Conservation (phyloP, 208 protist genomes). For the Crithidia mellificae region DNA sequence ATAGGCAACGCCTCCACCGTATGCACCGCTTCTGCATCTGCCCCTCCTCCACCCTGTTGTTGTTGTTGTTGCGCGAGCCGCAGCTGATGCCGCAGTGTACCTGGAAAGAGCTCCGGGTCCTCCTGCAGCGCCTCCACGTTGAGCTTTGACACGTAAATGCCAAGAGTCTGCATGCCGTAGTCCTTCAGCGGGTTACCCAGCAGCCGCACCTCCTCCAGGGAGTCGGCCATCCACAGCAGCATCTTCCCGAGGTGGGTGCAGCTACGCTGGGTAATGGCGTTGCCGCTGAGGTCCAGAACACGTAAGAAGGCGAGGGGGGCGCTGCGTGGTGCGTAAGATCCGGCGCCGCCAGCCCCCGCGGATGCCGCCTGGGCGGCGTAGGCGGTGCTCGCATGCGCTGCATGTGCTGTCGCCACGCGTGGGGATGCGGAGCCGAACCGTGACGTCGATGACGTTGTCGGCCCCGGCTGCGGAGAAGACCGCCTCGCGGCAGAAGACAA, state of each 20-base stretch:
- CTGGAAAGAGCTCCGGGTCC: slow-evolving; percentile 49
- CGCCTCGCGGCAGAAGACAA: slow-evolving; percentile 1
- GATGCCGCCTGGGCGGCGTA: too few relatives aligned
- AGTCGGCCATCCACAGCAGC: slow-evolving; percentile 61
- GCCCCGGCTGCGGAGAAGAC: background rate
- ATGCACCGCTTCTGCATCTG: background rate
- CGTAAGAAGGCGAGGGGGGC: slow-evolving; percentile 38
- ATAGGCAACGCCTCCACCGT: slow-evolving; percentile 34
- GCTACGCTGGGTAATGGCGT: slow-evolving; percentile 65
- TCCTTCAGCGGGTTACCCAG: slow-evolving; percentile 67
- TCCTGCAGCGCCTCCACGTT: slow-evolving; percentile 29
- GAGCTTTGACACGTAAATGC: slow-evolving; percentile 70
- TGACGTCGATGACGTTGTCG: background rate
- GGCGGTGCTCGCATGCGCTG: too few relatives aligned
- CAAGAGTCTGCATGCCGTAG: slow-evolving; percentile 78
- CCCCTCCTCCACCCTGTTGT: background rate
- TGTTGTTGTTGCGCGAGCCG: background rate
- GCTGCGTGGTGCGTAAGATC: background rate
- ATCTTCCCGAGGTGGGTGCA: slow-evolving; percentile 65
- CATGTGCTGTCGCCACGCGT: too few relatives aligned
- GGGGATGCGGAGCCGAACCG: background rate
- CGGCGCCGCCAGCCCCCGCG: background rate
- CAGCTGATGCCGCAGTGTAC: slow-evolving; percentile 22
- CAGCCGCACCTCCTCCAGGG: slow-evolving; percentile 64
- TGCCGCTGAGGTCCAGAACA: slow-evolving; percentile 73